Percentiles rank a stretch among this genome's conserved stretches.
phyloP scores from a whole-genome alignment of 768 basidiomycete species.

The Flagelloscypha sp. region DNA sequence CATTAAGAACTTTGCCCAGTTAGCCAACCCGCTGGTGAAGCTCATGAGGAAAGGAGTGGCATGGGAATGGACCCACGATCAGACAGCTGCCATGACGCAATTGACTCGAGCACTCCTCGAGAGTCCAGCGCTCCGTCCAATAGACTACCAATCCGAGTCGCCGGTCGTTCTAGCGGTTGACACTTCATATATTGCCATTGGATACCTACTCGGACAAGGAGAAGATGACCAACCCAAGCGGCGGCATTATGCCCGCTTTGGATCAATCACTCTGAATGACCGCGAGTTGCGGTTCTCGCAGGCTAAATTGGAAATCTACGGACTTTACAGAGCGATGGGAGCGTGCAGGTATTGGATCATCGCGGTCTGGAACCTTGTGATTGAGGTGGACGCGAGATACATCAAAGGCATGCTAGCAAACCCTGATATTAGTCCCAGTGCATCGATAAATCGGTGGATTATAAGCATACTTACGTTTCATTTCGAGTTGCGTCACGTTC shows the following conservation, averaged over 20 bases:
- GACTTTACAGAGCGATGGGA: constrained; percentile 20
- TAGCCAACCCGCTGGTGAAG: constrained; percentile 15
- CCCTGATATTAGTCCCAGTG: constrained; percentile 17
- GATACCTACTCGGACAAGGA: constrained; percentile 28
- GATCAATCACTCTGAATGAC: constrained; percentile 30
- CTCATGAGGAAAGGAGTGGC: constrained; percentile 19
- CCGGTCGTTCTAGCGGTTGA: constrained; percentile 25
- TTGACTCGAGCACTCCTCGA: no score
- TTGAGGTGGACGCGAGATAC: constrained; percentile 31
- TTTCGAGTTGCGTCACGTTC: constrained; percentile 23
- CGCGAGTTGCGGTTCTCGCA: constrained; percentile 27
- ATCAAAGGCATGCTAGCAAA: constrained; percentile 27
- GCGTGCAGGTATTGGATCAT: constrained; percentile 19
- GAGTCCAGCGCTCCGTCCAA: constrained; percentile 18
- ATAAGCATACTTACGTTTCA: constrained; percentile 19
- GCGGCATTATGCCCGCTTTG: constrained; percentile 22
- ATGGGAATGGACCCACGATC: constrained; percentile 22
- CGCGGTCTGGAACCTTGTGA: constrained; percentile 21
- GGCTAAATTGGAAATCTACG: constrained; percentile 32
- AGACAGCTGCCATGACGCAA: constrained; percentile 15
- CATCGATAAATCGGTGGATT: constrained; percentile 20
- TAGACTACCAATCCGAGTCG: constrained; percentile 19
- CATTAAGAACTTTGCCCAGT: constrained; percentile 19
- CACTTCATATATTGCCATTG: constrained; percentile 21
- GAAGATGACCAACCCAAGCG: constrained; percentile 14